phyloP scores from a whole-genome alignment of 768 basidiomycete species.

The Psilocybe sp. region DNA sequence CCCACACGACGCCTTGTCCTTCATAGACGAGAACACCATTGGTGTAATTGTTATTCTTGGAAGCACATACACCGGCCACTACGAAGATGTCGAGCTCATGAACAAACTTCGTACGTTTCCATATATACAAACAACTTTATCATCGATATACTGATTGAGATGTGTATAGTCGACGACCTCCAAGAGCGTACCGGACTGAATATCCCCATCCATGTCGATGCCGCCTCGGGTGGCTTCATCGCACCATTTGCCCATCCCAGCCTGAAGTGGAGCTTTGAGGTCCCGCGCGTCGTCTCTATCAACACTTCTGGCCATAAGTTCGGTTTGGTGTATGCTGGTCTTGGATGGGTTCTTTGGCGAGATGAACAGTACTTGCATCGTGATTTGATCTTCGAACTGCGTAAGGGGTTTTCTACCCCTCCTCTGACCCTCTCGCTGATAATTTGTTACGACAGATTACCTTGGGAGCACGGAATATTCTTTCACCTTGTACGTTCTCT shows the following conservation, averaged over 20 bases:
- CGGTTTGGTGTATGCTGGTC: slow-evolving; percentile 48
- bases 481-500: slow-evolving; percentile 42
- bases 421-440: slow-evolving; percentile 10
- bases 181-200: slow-evolving; percentile 51
- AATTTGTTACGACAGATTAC: slow-evolving; percentile 33
- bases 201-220: slow-evolving; percentile 69
- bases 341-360: slow-evolving; percentile 65
- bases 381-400: slow-evolving; percentile 64
- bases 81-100: slow-evolving; percentile 59
- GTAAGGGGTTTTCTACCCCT: slow-evolving; percentile 24
- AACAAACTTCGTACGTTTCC: slow-evolving; percentile 38
- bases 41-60: slow-evolving; percentile 58
- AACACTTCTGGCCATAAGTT: slow-evolving; percentile 62
- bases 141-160: neutral
- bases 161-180: slow-evolving; percentile 45
- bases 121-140: neutral
- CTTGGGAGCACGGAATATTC: slow-evolving; percentile 59
- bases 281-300: slow-evolving; percentile 53
- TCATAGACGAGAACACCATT: slow-evolving; percentile 70
- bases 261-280: slow-evolving; percentile 56
- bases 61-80: slow-evolving; percentile 61
- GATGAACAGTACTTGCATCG: slow-evolving; percentile 57
- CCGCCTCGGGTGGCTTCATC: slow-evolving; percentile 60
- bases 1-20: slow-evolving; percentile 53
- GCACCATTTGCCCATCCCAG: slow-evolving; percentile 61